phyloP scores from a whole-genome alignment of 2,329 filamentous ascomycete genomes.

The Paracoccidioides lutzii region DNA sequence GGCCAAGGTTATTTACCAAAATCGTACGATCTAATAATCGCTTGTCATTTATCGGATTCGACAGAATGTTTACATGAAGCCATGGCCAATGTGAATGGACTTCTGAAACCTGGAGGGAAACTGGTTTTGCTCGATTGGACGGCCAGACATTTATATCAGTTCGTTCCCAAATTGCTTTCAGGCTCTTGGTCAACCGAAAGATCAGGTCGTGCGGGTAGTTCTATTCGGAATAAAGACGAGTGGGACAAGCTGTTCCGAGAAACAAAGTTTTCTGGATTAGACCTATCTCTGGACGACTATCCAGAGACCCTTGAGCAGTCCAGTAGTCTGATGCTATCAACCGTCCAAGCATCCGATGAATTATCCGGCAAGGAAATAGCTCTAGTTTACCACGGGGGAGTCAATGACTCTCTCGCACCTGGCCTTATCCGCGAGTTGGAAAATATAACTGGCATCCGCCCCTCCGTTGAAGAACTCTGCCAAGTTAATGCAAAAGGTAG shows the following conservation, averaged over 20 bases:
- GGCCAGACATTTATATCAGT: slow-evolving; percentile 16
- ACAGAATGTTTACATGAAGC: slow-evolving; percentile 16
- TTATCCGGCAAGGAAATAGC: not conserved
- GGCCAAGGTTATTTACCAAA: slow-evolving; percentile 21
- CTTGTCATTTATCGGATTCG: slow-evolving; percentile 27
- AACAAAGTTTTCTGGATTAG: not conserved
- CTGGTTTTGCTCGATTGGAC: slow-evolving; percentile 29
- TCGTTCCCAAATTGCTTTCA: slow-evolving; percentile 17
- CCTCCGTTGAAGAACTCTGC: not conserved
- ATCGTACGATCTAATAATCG: slow-evolving; percentile 23
- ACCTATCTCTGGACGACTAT: not conserved
- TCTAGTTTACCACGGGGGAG: not conserved
- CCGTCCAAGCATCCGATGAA: not conserved
- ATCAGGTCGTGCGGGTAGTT: not conserved
- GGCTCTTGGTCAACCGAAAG: slow-evolving; percentile 20
- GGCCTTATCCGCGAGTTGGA: not conserved
- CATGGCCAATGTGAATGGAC: slow-evolving; percentile 19
- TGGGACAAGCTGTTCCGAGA: not conserved
- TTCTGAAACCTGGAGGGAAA: slow-evolving; percentile 32
- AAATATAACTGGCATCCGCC: not conserved
- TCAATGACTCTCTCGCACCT: not conserved
- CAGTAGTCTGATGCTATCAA: not conserved
- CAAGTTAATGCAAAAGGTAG: not conserved
- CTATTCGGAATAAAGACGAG: not conserved
- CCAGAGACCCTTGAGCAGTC: not conserved